Base-by-base conservation (phyloP, 306 rosid species). In the Trifolium repens region DNA sequence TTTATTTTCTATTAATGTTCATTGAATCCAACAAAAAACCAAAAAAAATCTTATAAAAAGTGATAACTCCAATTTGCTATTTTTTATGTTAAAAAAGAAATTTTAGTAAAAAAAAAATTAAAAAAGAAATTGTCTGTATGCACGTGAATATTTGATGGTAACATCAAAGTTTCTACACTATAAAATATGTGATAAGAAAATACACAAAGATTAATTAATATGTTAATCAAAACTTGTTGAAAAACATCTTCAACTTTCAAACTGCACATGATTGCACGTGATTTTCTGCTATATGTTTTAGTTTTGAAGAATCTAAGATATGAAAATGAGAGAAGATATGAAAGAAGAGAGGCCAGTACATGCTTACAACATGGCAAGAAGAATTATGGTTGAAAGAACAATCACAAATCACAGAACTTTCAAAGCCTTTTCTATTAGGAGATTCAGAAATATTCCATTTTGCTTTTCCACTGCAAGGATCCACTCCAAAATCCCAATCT, bases 401-500 rank as follows among this genome's bases (percentile, higher is more conserved):
- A 68, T 91, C 67, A 53, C 98, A 94, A 0, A 26, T 59, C 5
- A 94, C 89, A 55, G 67, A 69, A 74, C 84, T 90, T 77, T 87
- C 88, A 80, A 85, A 82, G 9, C 89, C 83, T 85, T 83, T 88
- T 80, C 79, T 61, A 13, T 34, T 87, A 60, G 60, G 69, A 55
- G 78, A 16, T 64, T 64, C 74, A 57, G 78, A 17, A 0, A 34
- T 80, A 3, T n/a, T 85, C 98, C 97, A 91, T 0, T 78, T 89
- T 16, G 90, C 97, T 83, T 84, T 87, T 54, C 85, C 88, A 67
- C 87, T 82, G 78, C 98, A 94, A 7, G 97, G 96, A 53, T 91
- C 94, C 49, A 83, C 74, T 46, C 81, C 83, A 79, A 94, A 94
- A 65, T 94, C 84, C 98, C 98, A 94, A 14, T 91, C 94, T 58